A percentile compares a stretch with the other conserved stretches of the same genome.
phyloP scores from a whole-genome alignment of 345 rosid genomes.

The Cardamine occulta region DNA sequence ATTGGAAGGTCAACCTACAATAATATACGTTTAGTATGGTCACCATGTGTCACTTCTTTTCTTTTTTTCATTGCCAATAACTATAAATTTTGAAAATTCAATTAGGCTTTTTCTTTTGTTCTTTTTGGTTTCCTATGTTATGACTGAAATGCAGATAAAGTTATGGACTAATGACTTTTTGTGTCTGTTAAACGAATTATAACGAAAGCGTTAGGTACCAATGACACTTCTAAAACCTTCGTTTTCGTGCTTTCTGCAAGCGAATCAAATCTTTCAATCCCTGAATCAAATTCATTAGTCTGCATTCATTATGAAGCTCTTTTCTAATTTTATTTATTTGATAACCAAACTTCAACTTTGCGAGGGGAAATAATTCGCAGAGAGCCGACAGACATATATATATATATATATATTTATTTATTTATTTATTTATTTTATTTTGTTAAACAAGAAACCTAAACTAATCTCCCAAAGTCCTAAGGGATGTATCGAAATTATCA shows the following conservation, averaged over 20 bases:
- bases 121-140: background rate
- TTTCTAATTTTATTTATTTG: slow-evolving; percentile 10
- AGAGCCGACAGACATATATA: slow-evolving; percentile 15
- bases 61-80: background rate
- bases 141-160: background rate
- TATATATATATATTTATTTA: no score
- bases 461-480: no score
- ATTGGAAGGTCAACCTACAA: slow-evolving; percentile 2
- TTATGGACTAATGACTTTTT: slow-evolving; percentile 28
- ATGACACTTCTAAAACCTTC: slow-evolving; percentile 41
- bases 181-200: slow-evolving; percentile 22
- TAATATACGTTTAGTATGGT: background rate
- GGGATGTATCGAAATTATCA: no score
- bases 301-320: background rate
- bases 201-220: slow-evolving; percentile 42
- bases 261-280: slow-evolving; percentile 35
- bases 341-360: slow-evolving; percentile 25
- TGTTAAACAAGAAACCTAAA: no score
- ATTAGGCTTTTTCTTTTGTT: background rate
- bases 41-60: background rate
- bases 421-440: no score
- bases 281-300: slow-evolving; percentile 20
- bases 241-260: slow-evolving; percentile 31
- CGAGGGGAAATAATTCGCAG: slow-evolving; percentile 21
- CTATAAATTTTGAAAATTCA: background rate